Base-by-base conservation (phyloP, 78 protist genomes). In the Polysphondylium violaceum region DNA sequence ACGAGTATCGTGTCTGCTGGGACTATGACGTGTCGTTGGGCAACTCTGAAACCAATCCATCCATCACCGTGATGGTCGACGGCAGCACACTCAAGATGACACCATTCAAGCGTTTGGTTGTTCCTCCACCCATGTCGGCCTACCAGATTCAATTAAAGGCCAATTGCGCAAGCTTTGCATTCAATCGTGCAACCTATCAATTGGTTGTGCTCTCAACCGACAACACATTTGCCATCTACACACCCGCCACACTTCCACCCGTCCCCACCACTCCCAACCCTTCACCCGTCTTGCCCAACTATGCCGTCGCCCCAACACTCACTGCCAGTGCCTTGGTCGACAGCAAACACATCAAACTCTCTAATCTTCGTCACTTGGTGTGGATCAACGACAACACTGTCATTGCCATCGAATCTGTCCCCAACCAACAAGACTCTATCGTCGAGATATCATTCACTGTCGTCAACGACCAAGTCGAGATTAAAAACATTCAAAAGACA, bases 101-200 rank as follows among this genome's bases (percentile, higher is more conserved):
- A 3, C 95, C 93, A 16, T 61, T 90, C 53, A 60, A 78, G 23
- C 61, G 63, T 19, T 44, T 68, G n/a, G 86, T 90, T 17, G 74
- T 90, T 8, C 96, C 96, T 47, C 96, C 96, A 31, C 96, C 96
- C 21, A 81, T 95, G 95, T 55, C 86, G 0, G 74, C 79, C 51
- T 53, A 43, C 6, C 47, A 38, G n/a, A 41, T 58, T 12, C 35
- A 35, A n/a, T 31, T 87, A 29, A 41, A 33, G 11, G 40, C 63
- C 27, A 59, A 38, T 67, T 83, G 79, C 31, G 14, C 47, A 0
- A 79, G 78, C 1, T 83, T 83, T 29, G 58, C 74, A 35, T 83
- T 69, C 50, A 55, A 53, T 64, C 91, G 44, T 9, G 8, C 19
- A 0, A 53, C 74, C 53, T 56, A 41, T 41, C 56, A 47, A 41